A percentile compares a stretch with the other conserved stretches of the same genome.
Evolutionary conservation across 371 early-diverging fungal species (phyloP).

Genomic region (Choanephora cucurbitarum): DNA sequence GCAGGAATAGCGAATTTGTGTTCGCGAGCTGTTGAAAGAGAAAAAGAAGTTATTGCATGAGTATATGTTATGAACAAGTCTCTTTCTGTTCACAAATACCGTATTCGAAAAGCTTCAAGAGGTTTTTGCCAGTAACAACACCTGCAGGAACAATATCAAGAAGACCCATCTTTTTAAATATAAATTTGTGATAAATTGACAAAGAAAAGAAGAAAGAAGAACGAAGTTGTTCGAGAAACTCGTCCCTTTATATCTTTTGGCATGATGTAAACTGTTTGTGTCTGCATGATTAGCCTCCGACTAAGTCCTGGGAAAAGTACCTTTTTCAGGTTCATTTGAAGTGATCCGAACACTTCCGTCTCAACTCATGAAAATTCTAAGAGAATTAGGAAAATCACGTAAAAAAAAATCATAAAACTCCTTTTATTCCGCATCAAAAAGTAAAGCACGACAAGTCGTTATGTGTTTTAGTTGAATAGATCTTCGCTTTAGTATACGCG

Average conservation of each 20-base stretch:
- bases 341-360: slow-evolving; percentile 20
- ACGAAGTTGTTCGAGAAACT: slow-evolving; percentile 3
- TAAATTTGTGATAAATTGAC: slow-evolving; percentile 8
- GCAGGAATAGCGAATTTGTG: slow-evolving; percentile 91
- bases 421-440: not conserved
- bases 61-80: no score
- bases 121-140: slow-evolving; percentile 87
- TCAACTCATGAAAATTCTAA: slow-evolving; percentile 11
- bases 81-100: slow-evolving; percentile 24
- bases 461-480: slow-evolving; percentile 13
- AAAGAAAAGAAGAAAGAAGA: slow-evolving; percentile 9
- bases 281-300: slow-evolving; percentile 6
- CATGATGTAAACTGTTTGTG: slow-evolving; percentile 9
- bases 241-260: slow-evolving; percentile 1
- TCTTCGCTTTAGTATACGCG: slow-evolving; percentile 50
- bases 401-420: slow-evolving; percentile 1
- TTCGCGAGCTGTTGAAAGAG: slow-evolving; percentile 58
- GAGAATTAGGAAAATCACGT: slow-evolving; percentile 11
- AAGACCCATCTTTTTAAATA: slow-evolving; percentile 63
- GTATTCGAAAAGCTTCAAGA: slow-evolving; percentile 83
- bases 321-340: not conserved
- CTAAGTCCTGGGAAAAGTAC: slow-evolving; percentile 15
- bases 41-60: not conserved
- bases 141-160: slow-evolving; percentile 86
- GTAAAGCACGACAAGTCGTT: slow-evolving; percentile 9